A percentile compares a stretch with the other conserved stretches of the same genome.
phyloP scores from a whole-genome alignment of 148 eudicot species.

The Oxyria digyna region DNA sequence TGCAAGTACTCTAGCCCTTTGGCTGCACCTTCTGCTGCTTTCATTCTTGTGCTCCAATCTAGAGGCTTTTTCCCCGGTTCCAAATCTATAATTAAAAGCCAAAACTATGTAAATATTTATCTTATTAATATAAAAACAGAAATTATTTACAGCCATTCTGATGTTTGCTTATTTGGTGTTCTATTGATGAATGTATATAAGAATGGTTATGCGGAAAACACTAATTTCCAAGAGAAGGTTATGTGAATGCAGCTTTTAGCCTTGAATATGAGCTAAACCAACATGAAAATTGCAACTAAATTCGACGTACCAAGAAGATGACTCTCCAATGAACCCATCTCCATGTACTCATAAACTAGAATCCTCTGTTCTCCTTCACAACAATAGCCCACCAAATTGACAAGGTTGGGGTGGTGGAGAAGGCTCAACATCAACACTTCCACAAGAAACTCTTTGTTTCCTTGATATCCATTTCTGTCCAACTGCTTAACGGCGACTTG shows the following conservation, averaged over 20 bases:
- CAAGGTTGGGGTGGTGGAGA: conserved; percentile 55
- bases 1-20: conserved; percentile 55
- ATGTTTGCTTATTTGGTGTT: background rate
- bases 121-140: background rate
- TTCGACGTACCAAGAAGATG: conserved; percentile 50
- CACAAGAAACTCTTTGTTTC: conserved; percentile 62
- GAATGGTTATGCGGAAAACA: background rate
- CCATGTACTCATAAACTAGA: conserved; percentile 67
- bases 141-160: background rate
- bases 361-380: conserved; percentile 56
- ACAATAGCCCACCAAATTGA: conserved; percentile 64
- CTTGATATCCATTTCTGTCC: conserved; percentile 67
- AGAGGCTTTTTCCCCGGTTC: conserved; percentile 12
- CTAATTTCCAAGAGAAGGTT: background rate
- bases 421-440: conserved; percentile 68
- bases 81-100: background rate
- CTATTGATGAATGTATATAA: background rate
- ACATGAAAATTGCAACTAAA: background rate
- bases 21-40: conserved; percentile 50
- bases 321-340: conserved; percentile 62
- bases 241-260: background rate
- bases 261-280: too few species aligned
- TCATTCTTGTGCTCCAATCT: conserved; percentile 57
- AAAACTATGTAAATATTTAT: background rate
- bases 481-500: conserved; percentile 71